Evolutionary conservation across 148 eudicot species (phyloP).

Genomic region (Chenopodium berlandieri): DNA sequence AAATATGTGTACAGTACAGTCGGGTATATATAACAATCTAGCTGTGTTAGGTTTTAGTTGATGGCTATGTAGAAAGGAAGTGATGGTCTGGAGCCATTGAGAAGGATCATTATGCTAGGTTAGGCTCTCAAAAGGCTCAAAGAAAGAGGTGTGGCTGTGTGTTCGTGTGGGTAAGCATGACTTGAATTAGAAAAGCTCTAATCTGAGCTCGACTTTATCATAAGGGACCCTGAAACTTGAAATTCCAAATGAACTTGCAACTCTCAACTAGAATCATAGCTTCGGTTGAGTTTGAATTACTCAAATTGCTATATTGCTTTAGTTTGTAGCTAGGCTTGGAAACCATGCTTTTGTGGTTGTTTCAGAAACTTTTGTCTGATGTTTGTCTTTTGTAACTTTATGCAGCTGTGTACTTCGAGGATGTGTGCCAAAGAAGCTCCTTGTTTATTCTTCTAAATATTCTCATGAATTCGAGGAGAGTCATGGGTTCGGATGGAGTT

Average conservation of each 20-base stretch:
- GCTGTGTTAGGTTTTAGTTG: too few species aligned
- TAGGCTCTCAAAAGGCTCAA: neutral
- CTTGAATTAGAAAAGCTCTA: neutral
- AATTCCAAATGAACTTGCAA: neutral
- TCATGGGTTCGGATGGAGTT: slow-evolving; percentile 90
- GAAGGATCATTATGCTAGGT: neutral
- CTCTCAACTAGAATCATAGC: neutral
- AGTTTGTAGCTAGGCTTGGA: neutral
- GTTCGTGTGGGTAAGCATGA: neutral
- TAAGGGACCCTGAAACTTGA: neutral
- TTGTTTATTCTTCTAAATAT: slow-evolving; percentile 85
- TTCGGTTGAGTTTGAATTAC: neutral
- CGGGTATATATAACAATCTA: too few species aligned
- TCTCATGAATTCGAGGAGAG: slow-evolving; percentile 97
- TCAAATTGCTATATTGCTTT: neutral
- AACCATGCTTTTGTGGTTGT: slow-evolving; percentile 7
- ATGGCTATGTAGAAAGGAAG: too few species aligned
- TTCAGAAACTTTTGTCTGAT: neutral
- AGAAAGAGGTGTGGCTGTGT: neutral
- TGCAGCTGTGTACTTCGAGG: slow-evolving; percentile 98
- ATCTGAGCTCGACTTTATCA: neutral
- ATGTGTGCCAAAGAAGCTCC: slow-evolving; percentile 95
- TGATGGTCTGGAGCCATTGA: neutral
- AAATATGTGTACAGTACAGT: too few species aligned
- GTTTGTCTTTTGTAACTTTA: slow-evolving; percentile 8